Conservation (phyloP, 1,139 yeast genomes). For the Saccharomyces hybrid region DNA sequence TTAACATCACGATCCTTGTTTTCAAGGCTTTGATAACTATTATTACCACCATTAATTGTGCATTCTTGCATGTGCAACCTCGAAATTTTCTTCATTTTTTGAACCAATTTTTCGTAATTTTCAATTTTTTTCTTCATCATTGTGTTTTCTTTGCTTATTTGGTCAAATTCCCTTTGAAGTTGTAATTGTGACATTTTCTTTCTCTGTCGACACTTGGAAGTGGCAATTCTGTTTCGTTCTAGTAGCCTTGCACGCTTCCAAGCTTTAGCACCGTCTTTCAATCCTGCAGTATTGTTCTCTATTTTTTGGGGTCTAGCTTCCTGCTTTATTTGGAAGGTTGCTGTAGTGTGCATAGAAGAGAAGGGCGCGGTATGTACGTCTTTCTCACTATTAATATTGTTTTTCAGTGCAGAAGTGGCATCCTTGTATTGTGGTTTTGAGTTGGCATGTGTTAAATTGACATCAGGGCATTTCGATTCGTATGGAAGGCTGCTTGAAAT, state of each 20-base stretch:
- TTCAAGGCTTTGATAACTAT: not conserved
- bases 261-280: constrained; percentile 68
- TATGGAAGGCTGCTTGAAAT: not conserved
- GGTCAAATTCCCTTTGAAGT: constrained; percentile 47
- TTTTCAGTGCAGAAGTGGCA: not conserved
- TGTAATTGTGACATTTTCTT: constrained; percentile 61
- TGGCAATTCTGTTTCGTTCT: constrained; percentile 63
- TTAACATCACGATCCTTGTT: not conserved
- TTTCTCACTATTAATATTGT: not conserved
- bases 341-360: not conserved
- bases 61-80: constrained; percentile 12
- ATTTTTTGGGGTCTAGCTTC: not conserved
- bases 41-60: not conserved
- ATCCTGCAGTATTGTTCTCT: constrained; percentile 30
- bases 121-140: constrained; percentile 34
- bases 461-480: not conserved
- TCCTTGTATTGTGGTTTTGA: not conserved
- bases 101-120: constrained; percentile 19
- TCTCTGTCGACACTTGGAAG: constrained; percentile 66
- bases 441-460: not conserved
- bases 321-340: not conserved
- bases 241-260: constrained; percentile 62
- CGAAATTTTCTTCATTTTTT: constrained; percentile 18
- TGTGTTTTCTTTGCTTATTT: constrained; percentile 38
- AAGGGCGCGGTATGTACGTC: not conserved